phyloP scores from a whole-genome alignment of 108 stramenopile genomes.

The Skeletonema menzelii region DNA sequence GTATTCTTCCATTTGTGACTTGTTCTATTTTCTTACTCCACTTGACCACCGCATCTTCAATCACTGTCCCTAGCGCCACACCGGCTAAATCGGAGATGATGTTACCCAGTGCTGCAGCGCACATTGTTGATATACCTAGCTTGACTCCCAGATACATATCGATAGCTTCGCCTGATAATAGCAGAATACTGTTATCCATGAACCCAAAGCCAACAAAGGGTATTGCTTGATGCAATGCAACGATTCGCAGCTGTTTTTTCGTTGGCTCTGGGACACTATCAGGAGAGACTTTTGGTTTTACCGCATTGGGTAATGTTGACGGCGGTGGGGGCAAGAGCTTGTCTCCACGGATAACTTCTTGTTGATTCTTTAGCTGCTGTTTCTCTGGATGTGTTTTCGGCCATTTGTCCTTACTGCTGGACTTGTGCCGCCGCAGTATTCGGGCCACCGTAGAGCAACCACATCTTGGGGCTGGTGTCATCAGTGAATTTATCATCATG shows the following conservation, averaged over 20 bases:
- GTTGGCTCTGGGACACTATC: constrained; percentile 56
- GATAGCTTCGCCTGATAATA: constrained; percentile 94
- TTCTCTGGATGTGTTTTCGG: constrained; percentile 7
- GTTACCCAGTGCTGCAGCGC: constrained; percentile 96
- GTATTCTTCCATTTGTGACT: constrained; percentile 20
- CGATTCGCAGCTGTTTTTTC: constrained; percentile 43
- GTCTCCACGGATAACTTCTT: constrained; percentile 10
- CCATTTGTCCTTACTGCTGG: constrained; percentile 10
- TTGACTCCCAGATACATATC: constrained; percentile 87
- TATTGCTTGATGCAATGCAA: constrained; percentile 66
- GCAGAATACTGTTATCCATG: constrained; percentile 95
- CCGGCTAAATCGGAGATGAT: constrained; percentile 85
- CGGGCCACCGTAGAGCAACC: background rate
- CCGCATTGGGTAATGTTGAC: background rate
- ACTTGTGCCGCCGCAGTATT: background rate
- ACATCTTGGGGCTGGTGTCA: background rate
- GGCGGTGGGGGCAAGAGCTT: constrained; percentile 14
- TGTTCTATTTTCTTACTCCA: constrained; percentile 18
- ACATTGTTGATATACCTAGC: constrained; percentile 94
- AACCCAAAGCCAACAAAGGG: constrained; percentile 95
- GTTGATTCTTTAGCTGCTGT: constrained; percentile 4
- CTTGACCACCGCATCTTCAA: constrained; percentile 66
- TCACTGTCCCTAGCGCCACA: constrained; percentile 83
- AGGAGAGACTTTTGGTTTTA: background rate
- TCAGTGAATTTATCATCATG: background rate